A percentile compares a stretch with the other conserved stretches of the same genome.
Conservation (phyloP, 2,329 filamentous ascomycete species). For the Myriosclerotinia scirpicola region DNA sequence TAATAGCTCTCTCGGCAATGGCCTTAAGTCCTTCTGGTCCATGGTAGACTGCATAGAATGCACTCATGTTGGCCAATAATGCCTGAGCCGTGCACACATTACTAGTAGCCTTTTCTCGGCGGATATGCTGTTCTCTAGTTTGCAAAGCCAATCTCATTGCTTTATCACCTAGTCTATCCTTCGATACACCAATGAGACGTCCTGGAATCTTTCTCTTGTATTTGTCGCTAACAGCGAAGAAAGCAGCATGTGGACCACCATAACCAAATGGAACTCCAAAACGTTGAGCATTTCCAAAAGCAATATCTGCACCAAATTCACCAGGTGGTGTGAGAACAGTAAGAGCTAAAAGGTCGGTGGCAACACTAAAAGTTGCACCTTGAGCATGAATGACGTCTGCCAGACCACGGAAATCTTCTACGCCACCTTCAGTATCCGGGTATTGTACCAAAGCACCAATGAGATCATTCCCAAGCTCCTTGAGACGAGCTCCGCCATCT, state of each 20-base stretch:
- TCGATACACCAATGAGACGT: slow-evolving; percentile 85
- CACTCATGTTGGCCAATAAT: slow-evolving; percentile 90
- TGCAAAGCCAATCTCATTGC: slow-evolving; percentile 85
- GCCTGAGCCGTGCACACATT: slow-evolving; percentile 97
- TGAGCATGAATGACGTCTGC: slow-evolving; percentile 74
- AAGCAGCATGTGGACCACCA: slow-evolving; percentile 93
- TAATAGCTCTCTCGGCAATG: slow-evolving; percentile 77
- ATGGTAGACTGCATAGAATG: slow-evolving; percentile 92
- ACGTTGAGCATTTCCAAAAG: slow-evolving; percentile 88
- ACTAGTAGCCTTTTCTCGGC: slow-evolving; percentile 93
- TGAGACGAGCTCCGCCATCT: slow-evolving; percentile 62
- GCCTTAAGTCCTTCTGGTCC: slow-evolving; percentile 78
- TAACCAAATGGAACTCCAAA: slow-evolving; percentile 91
- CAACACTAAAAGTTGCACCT: slow-evolving; percentile 79
- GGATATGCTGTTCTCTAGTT: slow-evolving; percentile 93
- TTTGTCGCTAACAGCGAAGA: slow-evolving; percentile 89
- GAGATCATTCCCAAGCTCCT: slow-evolving; percentile 75
- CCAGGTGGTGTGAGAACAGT: slow-evolving; percentile 86
- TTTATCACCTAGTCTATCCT: slow-evolving; percentile 78
- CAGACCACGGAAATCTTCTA: slow-evolving; percentile 72
- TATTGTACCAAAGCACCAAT: slow-evolving; percentile 95
- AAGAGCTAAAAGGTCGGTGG: slow-evolving; percentile 84
- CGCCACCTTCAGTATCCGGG: slow-evolving; percentile 81
- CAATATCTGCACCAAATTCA: slow-evolving; percentile 93
- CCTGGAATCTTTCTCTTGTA: slow-evolving; percentile 94